Percentiles rank a stretch among this genome's conserved stretches.
phyloP scores from a whole-genome alignment of 1,284 basidiomycete species.

The Serendipita sp. region DNA sequence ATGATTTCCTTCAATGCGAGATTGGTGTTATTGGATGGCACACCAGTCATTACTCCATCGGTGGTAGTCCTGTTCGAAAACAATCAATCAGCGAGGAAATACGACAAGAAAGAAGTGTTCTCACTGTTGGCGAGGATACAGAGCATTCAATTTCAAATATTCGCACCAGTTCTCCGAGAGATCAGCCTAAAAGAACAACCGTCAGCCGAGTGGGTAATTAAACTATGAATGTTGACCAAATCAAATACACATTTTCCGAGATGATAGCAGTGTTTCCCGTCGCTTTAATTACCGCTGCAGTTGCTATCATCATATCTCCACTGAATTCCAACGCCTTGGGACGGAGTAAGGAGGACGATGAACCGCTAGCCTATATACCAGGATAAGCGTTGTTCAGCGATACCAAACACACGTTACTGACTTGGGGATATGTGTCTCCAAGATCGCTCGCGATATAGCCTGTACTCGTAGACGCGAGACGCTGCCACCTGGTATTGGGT shows the following conservation, averaged over 20 bases:
- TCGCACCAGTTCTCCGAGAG: neutral
- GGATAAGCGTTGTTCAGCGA: too few relatives aligned
- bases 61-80: neutral
- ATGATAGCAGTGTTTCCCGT: neutral
- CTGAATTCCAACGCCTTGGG: neutral
- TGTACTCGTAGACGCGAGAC: neutral
- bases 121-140: neutral
- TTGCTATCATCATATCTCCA: neutral
- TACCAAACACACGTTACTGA: too few relatives aligned
- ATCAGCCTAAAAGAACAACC: neutral
- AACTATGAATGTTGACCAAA: too few relatives aligned
- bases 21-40: neutral
- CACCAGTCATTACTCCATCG: neutral
- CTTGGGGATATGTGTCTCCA: neutral
- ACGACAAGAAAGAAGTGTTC: neutral
- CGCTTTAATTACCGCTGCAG: neutral
- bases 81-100: neutral
- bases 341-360: neutral
- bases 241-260: neutral
- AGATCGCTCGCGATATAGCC: neutral
- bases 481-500: neutral
- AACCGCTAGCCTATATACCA: neutral
- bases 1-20: neutral
- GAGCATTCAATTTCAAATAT: neutral
- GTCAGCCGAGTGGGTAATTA: neutral